A percentile compares a stretch with the other conserved stretches of the same genome.
Conservation (phyloP, 1,139 yeast genomes). For the Candida sp. region DNA sequence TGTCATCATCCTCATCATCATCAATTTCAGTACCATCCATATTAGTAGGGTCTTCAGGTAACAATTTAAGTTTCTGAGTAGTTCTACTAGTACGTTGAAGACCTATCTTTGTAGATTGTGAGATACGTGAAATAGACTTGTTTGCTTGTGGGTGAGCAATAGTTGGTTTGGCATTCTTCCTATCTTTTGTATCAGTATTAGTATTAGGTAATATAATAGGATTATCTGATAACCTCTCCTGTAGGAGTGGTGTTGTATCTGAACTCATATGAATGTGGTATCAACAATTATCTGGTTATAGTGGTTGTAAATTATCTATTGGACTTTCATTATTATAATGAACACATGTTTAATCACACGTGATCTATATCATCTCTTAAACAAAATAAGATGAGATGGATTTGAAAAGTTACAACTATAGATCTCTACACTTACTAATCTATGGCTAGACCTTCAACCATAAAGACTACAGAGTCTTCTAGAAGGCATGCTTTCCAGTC, state of each 20-base stretch:
- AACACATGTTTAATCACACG: too few relatives aligned
- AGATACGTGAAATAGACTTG: slow-evolving; percentile 20
- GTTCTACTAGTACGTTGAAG: slow-evolving; percentile 89
- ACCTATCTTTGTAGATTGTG: slow-evolving; percentile 52
- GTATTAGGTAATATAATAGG: slow-evolving; percentile 16
- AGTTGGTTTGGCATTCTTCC: slow-evolving; percentile 1
- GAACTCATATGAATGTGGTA: too few relatives aligned
- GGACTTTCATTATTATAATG: too few relatives aligned
- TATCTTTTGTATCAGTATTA: neutral
- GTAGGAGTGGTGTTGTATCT: slow-evolving; percentile 21
- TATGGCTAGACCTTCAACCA: slow-evolving; percentile 5
- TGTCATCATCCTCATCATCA: slow-evolving; percentile 23
- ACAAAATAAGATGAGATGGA: neutral
- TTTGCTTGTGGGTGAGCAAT: slow-evolving; percentile 13
- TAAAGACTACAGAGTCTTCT: slow-evolving; percentile 49
- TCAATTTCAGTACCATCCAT: slow-evolving; percentile 19
- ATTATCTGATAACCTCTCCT: slow-evolving; percentile 22
- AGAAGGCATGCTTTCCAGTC: slow-evolving; percentile 68
- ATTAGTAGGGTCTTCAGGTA: slow-evolving; percentile 73
- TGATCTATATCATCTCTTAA: too few relatives aligned
- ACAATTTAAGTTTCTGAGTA: slow-evolving; percentile 77
- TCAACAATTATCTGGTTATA: too few relatives aligned
- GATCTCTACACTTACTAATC: too few relatives aligned
- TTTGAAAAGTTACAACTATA: neutral
- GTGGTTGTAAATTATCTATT: too few relatives aligned